Percentiles rank a stretch among this genome's conserved stretches.
These are phyloP conservation scores for Pinus tabuliformis DNA, from an alignment of 75 land plant species.

Conservation along the genomic window DNA sequence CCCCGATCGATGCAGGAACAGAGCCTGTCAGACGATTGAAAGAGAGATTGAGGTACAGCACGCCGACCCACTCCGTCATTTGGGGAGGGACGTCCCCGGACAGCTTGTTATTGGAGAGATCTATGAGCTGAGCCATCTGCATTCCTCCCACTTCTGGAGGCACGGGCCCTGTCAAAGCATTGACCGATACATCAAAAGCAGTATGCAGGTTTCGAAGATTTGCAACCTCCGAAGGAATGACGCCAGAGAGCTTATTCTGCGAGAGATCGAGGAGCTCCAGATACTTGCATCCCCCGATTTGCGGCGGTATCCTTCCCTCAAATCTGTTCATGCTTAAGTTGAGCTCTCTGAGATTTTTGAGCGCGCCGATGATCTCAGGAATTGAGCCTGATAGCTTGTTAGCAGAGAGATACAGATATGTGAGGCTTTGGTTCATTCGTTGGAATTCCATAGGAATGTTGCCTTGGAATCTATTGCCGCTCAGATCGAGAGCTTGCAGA, in stretches of 20 bases:
- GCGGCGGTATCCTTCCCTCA: slow-evolving; percentile 35
- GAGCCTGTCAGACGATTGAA: no score
- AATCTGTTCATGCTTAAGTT: slow-evolving; percentile 57
- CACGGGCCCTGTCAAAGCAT: not conserved
- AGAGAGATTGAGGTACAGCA: no score
- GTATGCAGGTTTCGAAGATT: not conserved
- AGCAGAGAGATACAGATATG: slow-evolving; percentile 25
- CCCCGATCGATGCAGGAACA: no score
- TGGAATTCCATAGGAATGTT: slow-evolving; percentile 19
- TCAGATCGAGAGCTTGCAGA: slow-evolving; percentile 1
- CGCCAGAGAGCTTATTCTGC: slow-evolving; percentile 70
- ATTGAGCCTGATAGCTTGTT: slow-evolving; percentile 55
- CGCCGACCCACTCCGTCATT: no score
- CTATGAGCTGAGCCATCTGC: no score
- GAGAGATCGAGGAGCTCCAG: slow-evolving; percentile 55
- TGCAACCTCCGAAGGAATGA: slow-evolving; percentile 36
- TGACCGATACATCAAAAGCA: not conserved
- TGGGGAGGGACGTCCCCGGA: no score
- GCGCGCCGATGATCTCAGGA: slow-evolving; percentile 45
- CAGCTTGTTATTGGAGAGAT: no score
- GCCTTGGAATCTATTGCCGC: slow-evolving; percentile 21
- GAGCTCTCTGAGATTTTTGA: slow-evolving; percentile 27
- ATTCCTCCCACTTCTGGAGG: no score
- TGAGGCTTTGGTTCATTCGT: slow-evolving; percentile 10
- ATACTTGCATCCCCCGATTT: slow-evolving; percentile 32